Base-by-base conservation (phyloP, 805 yeast genomes). In the Candida lessepsii region DNA sequence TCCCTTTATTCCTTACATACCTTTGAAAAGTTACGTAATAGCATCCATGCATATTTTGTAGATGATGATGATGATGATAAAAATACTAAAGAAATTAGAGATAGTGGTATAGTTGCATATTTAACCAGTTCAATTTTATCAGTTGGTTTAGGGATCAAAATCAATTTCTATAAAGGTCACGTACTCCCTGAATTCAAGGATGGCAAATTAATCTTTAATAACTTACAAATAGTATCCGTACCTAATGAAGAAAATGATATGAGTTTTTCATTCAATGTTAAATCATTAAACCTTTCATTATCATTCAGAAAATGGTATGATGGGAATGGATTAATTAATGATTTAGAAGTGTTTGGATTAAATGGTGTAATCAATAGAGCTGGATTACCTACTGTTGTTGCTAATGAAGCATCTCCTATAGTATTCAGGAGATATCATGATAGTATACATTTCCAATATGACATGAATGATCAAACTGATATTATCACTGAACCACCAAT, bases 281-380 rank as follows among this genome's bases (percentile, higher is more conserved):
- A 74, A 25, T 58, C 71, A 15, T 55, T 76, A 46, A 67, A 70
- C 32, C 48, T 76, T 18, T 65, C 75, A 0, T 55, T 77, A 8
- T 70, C 78, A 1, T 73, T 77, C 42, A 63, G 69, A 29, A 77
- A 77, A 52, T 77, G 81, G 81, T 66, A 72, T 29, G 73, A 71
- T 41, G 81, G 82, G 0, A 64, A 65, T 35, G 83, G 83, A 2
- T 53, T 77, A 18, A 71, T 77, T 20, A 51, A 72, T 31, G 75
- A 73, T 41, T 51, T 76, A 35, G 76, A 75, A 40, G 55, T 77
- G 5, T 64, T 56, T 29, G 83, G 83, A 1, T 49, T 75, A 49
- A 57, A 58, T 21, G 82, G 80, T 8, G 55, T 57, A 29, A 48
- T 64, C 6, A 41, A 37, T 19, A 52, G 57, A 52, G 19, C 29